A percentile compares a stretch with the other conserved stretches of the same genome.
phyloP scores from a whole-genome alignment of 2,329 filamentous ascomycete genomes.

The Fusarium citri region DNA sequence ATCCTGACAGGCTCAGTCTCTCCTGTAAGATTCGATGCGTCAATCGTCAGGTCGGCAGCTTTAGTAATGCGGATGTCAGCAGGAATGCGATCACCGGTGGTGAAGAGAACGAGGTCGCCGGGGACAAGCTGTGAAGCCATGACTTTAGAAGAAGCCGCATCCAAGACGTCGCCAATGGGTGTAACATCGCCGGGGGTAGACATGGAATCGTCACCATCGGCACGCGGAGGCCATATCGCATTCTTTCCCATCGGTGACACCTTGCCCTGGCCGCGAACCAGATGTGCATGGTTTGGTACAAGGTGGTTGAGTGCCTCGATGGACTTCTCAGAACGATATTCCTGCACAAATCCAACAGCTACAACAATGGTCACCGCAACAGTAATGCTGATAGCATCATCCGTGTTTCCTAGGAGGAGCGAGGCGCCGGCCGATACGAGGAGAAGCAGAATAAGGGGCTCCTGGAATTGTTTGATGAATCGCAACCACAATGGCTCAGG shows the following conservation, averaged over 20 bases:
- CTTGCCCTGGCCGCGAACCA: slow-evolving; percentile 74
- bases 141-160: slow-evolving; percentile 83
- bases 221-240: slow-evolving; percentile 61
- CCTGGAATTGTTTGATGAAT: slow-evolving; percentile 96
- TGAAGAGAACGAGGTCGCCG: slow-evolving; percentile 92
- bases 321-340: slow-evolving; percentile 97
- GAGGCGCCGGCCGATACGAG: slow-evolving; percentile 90
- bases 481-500: slow-evolving; percentile 95
- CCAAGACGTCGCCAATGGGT: slow-evolving; percentile 71
- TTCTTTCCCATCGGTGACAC: slow-evolving; percentile 49
- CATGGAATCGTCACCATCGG: slow-evolving; percentile 58
- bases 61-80: slow-evolving; percentile 95
- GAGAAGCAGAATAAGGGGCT: slow-evolving; percentile 92
- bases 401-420: slow-evolving; percentile 89
- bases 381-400: slow-evolving; percentile 95
- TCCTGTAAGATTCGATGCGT: slow-evolving; percentile 95
- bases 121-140: slow-evolving; percentile 89
- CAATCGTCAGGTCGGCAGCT: slow-evolving; percentile 89
- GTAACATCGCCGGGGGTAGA: slow-evolving; percentile 63
- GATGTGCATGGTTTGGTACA: slow-evolving; percentile 93
- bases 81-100: slow-evolving; percentile 94
- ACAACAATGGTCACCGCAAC: slow-evolving; percentile 98
- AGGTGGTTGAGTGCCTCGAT: slow-evolving; percentile 93
- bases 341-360: slow-evolving; percentile 94
- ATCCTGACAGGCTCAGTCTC: slow-evolving; percentile 95